phyloP scores from a whole-genome alignment of 2,329 filamentous ascomycete genomes.

The Colletotrichum liaoningense region DNA sequence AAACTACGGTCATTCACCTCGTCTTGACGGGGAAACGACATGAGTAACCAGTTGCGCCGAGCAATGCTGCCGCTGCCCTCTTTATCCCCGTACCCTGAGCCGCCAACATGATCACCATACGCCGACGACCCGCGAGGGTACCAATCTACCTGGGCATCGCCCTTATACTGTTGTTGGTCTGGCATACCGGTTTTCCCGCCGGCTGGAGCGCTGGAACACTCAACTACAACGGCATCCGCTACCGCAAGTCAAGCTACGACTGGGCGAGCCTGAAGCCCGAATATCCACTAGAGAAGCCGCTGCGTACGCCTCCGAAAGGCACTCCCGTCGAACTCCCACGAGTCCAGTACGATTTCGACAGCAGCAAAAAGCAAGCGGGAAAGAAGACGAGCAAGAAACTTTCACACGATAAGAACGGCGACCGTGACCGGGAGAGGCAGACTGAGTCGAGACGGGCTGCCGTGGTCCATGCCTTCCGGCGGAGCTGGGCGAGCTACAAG shows the following conservation, averaged over 20 bases:
- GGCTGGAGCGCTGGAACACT: conserved; percentile 16
- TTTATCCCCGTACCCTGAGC: conserved; percentile 19
- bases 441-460: conserved; percentile 49
- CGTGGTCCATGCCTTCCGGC: conserved; percentile 53
- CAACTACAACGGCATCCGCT: conserved; percentile 25
- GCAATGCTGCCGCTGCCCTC: conserved; percentile 31
- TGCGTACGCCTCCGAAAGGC: conserved; percentile 49
- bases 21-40: conserved; percentile 19
- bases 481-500: conserved; percentile 65
- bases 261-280: conserved; percentile 49
- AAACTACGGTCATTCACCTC: neutral
- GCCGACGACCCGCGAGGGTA: conserved; percentile 31
- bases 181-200: conserved; percentile 25
- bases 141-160: conserved; percentile 32
- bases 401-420: conserved; percentile 49
- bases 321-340: conserved; percentile 40
- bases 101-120: conserved; percentile 38
- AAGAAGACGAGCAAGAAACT: conserved; percentile 36
- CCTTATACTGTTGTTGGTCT: conserved; percentile 24
- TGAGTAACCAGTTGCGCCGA: conserved; percentile 25
- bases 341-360: conserved; percentile 42
- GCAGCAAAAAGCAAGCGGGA: conserved; percentile 33
- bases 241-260: conserved; percentile 46
- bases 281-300: conserved; percentile 45
- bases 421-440: conserved; percentile 17